phyloP scores from a whole-genome alignment of 2,329 filamentous ascomycete species.

The Fusarium praegraminearum region DNA sequence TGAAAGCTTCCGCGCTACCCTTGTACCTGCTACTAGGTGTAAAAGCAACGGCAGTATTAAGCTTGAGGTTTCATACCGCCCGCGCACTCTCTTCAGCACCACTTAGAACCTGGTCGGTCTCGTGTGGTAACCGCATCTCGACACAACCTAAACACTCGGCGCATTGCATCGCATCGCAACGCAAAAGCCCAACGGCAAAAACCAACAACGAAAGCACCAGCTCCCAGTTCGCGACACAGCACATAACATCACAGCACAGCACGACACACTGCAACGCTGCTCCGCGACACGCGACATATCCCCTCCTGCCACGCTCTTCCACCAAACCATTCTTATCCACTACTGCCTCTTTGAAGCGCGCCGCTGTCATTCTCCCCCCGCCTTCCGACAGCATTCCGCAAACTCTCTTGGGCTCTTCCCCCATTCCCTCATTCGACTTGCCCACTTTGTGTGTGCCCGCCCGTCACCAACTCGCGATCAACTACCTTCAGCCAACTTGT shows the following conservation, averaged over 20 bases:
- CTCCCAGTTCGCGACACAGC: conserved; percentile 31
- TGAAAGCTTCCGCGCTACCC: conserved; percentile 35
- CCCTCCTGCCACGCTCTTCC: conserved; percentile 15
- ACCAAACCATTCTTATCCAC: conserved; percentile 19
- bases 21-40: conserved; percentile 18
- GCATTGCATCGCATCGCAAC: conserved; percentile 33
- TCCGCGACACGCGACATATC: conserved; percentile 41
- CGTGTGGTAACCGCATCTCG: conserved; percentile 46
- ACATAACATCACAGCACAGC: conserved; percentile 3
- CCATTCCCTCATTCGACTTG: conserved; percentile 25
- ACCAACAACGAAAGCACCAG: conserved; percentile 7
- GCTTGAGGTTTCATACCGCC: conserved; percentile 41
- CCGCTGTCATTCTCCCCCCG: conserved; percentile 41
- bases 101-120: conserved; percentile 48
- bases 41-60: conserved; percentile 45
- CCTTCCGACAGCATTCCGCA: conserved; percentile 41
- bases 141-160: conserved; percentile 44
- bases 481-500: conserved; percentile 9
- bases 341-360: conserved; percentile 38
- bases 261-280: conserved; percentile 38
- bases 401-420: conserved; percentile 17
- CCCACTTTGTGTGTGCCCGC: conserved; percentile 22
- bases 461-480: conserved; percentile 28
- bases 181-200: conserved; percentile 27
- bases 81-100: conserved; percentile 38